These are phyloP conservation scores for Cajanus cajan DNA, from an alignment of 306 rosid genomes.

Conservation along the genomic window DNA sequence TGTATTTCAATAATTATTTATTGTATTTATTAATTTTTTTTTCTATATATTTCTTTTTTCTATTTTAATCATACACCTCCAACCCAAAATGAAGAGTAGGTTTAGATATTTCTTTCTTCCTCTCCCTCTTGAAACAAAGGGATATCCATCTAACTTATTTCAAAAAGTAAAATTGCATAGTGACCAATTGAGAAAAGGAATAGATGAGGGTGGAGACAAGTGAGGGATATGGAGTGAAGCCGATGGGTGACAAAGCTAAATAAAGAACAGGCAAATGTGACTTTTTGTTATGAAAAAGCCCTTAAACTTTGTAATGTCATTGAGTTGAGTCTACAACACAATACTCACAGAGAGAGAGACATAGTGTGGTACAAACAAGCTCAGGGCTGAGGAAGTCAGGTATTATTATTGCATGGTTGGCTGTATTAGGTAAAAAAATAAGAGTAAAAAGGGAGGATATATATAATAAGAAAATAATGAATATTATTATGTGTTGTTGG, in stretches of 20 bases:
- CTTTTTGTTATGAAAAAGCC: background rate
- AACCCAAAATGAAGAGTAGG: no score
- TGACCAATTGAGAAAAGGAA: background rate
- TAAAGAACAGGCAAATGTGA: conserved; percentile 11
- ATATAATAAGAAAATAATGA: background rate
- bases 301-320: background rate
- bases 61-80: no score
- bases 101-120: no score
- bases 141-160: background rate
- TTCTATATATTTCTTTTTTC: no score
- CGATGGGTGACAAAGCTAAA: background rate
- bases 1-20: no score
- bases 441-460: background rate
- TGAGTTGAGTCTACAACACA: background rate
- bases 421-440: background rate
- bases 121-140: background rate
- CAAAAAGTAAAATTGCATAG: background rate
- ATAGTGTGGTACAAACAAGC: background rate
- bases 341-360: no score
- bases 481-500: background rate
- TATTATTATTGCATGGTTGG: background rate
- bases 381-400: background rate
- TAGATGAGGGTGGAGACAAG: background rate
- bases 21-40: no score
- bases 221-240: background rate